Base-by-base conservation (phyloP, 129 eudicot genomes). In the Chrysanthemum makinoi region DNA sequence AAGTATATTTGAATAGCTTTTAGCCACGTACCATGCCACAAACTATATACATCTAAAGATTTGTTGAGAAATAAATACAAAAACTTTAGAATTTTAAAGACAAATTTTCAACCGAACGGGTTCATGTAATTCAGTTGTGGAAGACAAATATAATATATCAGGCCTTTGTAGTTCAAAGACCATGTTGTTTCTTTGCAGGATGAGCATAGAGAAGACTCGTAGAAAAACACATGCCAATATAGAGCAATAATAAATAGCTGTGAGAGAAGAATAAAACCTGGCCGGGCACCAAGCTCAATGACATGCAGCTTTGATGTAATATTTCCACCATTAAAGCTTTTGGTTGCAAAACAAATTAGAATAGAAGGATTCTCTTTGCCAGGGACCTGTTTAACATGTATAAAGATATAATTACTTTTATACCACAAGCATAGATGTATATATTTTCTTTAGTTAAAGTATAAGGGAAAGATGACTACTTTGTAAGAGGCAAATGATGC, bases 241-340 rank as follows among this genome's bases (percentile, higher is more conserved):
- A 65, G 22, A 54, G 56, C 28, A 1, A 65, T 35, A 33, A 43
- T 54, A 12, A 22, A 22, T 1, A 22, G 24, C 1, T 7, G 68
- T 68, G 58, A 62, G 68, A 22, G 19, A 50, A 53, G 54, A 48
- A 54, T 55, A 48, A 65, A 66, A 86, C 98, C 98, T 85, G 96
- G 96, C 81, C 86, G 96, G 53, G 98, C 96, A 73, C 98, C 98
- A 51, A 93, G 98, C 82, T 93, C 98, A 61, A 93, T 93, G 48
- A 93, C 89, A 75, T 93, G 98, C 75, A 93, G 81, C 78, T 93
- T 93, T 33, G 98, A 93, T 56, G 88, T 83, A 60, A 82, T 68
- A 52, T 89, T 95, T 55, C 98, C 98, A 80, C 95, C 96, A 81
- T 93, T 93, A 28, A 86, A 78, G 49, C 92, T 79, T 82, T 93